Conservation (phyloP, 495 filamentous ascomycete species). For the Neurospora sublineolata region DNA sequence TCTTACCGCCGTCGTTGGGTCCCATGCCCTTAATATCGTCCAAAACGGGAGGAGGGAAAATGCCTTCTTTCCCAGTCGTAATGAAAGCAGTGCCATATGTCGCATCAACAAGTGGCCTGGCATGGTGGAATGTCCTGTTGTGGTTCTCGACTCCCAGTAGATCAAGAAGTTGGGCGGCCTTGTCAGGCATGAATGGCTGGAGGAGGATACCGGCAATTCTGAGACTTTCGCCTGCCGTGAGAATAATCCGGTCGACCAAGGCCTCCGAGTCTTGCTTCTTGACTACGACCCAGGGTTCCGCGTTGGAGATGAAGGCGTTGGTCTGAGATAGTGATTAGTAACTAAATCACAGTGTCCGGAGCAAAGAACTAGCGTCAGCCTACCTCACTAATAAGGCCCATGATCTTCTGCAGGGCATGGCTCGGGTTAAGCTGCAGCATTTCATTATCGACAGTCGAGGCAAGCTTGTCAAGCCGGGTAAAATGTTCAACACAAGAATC, state of each 20-base stretch:
- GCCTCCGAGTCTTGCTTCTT: constrained; percentile 4
- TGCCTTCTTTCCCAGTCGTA: constrained; percentile 28
- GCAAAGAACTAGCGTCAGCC: neutral
- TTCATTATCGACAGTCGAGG: constrained; percentile 29
- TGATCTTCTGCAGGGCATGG: constrained; percentile 52
- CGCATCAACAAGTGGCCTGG: constrained; percentile 46
- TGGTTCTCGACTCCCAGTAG: constrained; percentile 57
- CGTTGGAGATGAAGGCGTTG: constrained; percentile 50
- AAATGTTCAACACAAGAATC: neutral
- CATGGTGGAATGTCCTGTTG: constrained; percentile 45
- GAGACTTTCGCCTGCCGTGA: constrained; percentile 61
- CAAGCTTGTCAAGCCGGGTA: neutral
- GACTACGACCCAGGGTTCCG: constrained; percentile 24
- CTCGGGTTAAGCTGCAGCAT: constrained; percentile 59
- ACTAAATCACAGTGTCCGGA: neutral
- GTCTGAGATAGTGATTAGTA: constrained; percentile 38
- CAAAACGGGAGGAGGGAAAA: constrained; percentile 27
- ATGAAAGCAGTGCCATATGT: constrained; percentile 52
- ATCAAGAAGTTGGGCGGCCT: constrained; percentile 62
- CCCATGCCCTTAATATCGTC: constrained; percentile 14
- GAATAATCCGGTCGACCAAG: constrained; percentile 41
- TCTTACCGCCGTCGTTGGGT: neutral
- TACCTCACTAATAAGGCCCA: constrained; percentile 48
- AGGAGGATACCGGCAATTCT: constrained; percentile 73
- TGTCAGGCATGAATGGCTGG: constrained; percentile 85